Evolutionary conservation across 1,284 basidiomycete species (phyloP).

Genomic region (Mycocalia duriaeana): DNA sequence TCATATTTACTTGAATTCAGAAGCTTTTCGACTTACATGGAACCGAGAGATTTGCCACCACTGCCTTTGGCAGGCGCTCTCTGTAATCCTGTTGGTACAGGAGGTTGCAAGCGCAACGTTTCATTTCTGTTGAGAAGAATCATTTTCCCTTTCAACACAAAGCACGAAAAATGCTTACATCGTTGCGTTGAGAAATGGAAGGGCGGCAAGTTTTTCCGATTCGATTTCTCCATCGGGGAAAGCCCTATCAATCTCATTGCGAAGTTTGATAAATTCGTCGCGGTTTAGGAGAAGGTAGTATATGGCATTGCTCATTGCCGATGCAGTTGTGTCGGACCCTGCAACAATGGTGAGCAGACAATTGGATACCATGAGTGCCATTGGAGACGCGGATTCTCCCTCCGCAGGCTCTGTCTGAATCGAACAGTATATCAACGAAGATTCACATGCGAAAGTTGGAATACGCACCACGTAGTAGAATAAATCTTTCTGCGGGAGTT

Average conservation of each 20-base stretch:
- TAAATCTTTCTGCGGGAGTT: constrained; percentile 39
- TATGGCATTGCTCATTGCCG: background rate
- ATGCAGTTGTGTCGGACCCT: background rate
- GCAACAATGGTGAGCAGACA: background rate
- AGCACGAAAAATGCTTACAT: background rate
- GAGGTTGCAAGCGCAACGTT: constrained; percentile 48
- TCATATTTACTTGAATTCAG: background rate
- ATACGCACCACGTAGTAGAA: constrained; percentile 38
- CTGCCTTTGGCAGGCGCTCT: constrained; percentile 38
- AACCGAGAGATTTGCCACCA: constrained; percentile 26
- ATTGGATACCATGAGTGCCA: background rate
- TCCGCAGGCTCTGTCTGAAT: too few species aligned
- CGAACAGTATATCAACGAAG: too few species aligned
- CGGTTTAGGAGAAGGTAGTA: background rate
- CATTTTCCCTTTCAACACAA: constrained; percentile 6
- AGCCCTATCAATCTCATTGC: background rate
- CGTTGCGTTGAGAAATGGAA: background rate
- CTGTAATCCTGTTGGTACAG: constrained; percentile 46
- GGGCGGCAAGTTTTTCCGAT: background rate
- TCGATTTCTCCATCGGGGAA: background rate
- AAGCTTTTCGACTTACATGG: constrained; percentile 9
- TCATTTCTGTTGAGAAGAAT: constrained; percentile 49
- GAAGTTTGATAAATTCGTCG: background rate
- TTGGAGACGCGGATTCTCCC: too few species aligned
- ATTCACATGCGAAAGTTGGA: background rate